Base-by-base conservation (phyloP, 768 basidiomycete genomes). In the Calocybe cyanea region DNA sequence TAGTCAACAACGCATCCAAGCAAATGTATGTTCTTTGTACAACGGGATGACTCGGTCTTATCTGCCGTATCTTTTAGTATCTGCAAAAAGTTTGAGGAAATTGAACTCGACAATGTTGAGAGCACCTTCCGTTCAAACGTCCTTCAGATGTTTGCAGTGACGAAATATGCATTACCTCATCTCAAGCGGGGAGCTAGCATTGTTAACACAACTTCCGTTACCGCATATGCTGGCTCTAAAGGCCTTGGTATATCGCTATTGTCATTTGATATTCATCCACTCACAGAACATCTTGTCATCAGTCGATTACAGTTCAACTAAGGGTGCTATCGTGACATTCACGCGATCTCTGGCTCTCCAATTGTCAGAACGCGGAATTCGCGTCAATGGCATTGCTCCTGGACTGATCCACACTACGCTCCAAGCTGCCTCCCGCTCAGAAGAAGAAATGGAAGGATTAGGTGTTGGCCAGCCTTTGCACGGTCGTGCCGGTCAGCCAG, bases 151-250 rank as follows among this genome's bases (percentile, higher is more conserved):
- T 39, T 45, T 24, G 37, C 44, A 6, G 37, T 45, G 10, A 45
- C 77, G 20, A 80, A 78, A 58, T 72, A 64, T 51, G 73, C 79
- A 11, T 57, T 81, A 13, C 79, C 81, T 14, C 75, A 83, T 60
- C 67, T 82, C 63, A 75, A 76, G 53, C 73, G 76, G 33, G 80
- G 83, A 1, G 63, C 71, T 2, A 65, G 67, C 23, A 82, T 84
- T 57, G 77, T 85, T 68, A 80, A 81, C 60, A 79, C 80, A 4
- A 73, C 80, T 3, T 76, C 73, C 4, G 80, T 83, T 21, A 78
- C 78, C 0, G 76, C 75, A 11, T 76, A 76, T 59, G 69, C 64
- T 46, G 67, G 64, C 9, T 68, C 63, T 5, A 46, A 37, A 19
- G 52, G 57, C 25, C 55, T 68, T 21, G 52, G 65, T 62, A 51